A percentile compares a stretch with the other conserved stretches of the same genome.
These are phyloP conservation scores for Mimosa bimucronata DNA, from an alignment of 306 rosid species.

Conservation along the genomic window DNA sequence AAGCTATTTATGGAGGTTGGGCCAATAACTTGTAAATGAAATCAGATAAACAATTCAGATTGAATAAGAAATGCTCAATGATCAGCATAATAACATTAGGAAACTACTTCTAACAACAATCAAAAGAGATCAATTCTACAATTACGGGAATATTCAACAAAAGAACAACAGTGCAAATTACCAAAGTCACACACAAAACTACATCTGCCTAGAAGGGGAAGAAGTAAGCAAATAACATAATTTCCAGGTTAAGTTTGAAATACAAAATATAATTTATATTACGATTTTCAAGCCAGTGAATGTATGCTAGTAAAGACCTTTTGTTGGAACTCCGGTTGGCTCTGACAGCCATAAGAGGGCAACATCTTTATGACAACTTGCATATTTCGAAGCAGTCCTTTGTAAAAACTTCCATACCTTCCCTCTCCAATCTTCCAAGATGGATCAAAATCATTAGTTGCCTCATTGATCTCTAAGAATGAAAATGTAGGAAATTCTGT, in stretches of 20 bases:
- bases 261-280: neutral
- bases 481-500: constrained; percentile 76
- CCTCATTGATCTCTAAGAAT: constrained; percentile 84
- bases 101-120: constrained; percentile 10
- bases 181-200: neutral
- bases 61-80: neutral
- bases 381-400: constrained; percentile 75
- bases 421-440: constrained; percentile 96
- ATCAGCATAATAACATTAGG: neutral
- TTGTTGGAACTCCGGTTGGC: constrained; percentile 59
- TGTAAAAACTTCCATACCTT: constrained; percentile 82
- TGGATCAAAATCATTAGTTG: constrained; percentile 81
- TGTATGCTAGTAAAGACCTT: constrained; percentile 52
- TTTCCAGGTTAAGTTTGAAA: neutral
- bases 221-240: neutral
- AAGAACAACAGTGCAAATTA: neutral
- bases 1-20: neutral
- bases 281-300: constrained; percentile 23
- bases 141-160: neutral
- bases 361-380: constrained; percentile 92
- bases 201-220: neutral
- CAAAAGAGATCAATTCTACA: constrained; percentile 1
- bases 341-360: constrained; percentile 84
- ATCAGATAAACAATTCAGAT: neutral
- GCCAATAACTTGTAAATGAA: neutral